These are phyloP conservation scores for Fonsecaea erecta DNA, from an alignment of 2,329 filamentous ascomycete genomes.

Conservation along the genomic window DNA sequence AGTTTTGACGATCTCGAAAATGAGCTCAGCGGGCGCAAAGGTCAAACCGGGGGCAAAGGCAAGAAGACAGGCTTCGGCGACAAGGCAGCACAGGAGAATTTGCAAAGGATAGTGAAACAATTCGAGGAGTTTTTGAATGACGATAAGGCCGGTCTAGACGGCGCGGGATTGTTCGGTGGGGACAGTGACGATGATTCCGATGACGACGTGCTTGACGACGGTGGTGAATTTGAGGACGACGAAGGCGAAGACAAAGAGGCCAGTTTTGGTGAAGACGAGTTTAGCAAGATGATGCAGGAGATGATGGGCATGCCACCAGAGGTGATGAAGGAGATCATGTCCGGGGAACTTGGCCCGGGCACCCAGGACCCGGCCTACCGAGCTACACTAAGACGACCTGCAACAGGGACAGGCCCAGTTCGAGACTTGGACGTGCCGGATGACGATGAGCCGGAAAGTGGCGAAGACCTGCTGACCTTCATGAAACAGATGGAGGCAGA, in stretches of 20 bases:
- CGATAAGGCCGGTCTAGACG: conserved; percentile 77
- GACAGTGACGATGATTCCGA: conserved; percentile 69
- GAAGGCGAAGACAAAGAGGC: conserved; percentile 75
- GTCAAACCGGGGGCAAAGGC: conserved; percentile 29
- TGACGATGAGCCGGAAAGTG: conserved; percentile 47
- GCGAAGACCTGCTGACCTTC: conserved; percentile 55
- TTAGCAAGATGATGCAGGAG: conserved; percentile 84
- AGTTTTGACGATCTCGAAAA: conserved; percentile 86
- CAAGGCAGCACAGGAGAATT: conserved; percentile 56
- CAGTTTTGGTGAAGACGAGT: conserved; percentile 82
- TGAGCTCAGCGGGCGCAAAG: conserved; percentile 68
- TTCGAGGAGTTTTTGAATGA: conserved; percentile 93
- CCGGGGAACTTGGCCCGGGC: conserved; percentile 33
- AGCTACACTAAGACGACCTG: conserved; percentile 17
- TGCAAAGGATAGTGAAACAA: conserved; percentile 89
- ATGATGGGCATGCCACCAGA: conserved; percentile 75
- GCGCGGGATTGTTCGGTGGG: conserved; percentile 69
- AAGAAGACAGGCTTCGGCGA: conserved; percentile 49
- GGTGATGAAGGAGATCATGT: conserved; percentile 39
- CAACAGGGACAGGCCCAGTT: conserved; percentile 17
- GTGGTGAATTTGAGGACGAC: conserved; percentile 59
- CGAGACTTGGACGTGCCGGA: conserved; percentile 40
- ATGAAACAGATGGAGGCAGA: conserved; percentile 55
- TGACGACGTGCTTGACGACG: conserved; percentile 56
- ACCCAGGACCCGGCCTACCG: conserved; percentile 29